Percentiles rank a stretch among this genome's conserved stretches.
Evolutionary conservation across 805 yeast genomes (phyloP).

Genomic region (Starmerella floris): DNA sequence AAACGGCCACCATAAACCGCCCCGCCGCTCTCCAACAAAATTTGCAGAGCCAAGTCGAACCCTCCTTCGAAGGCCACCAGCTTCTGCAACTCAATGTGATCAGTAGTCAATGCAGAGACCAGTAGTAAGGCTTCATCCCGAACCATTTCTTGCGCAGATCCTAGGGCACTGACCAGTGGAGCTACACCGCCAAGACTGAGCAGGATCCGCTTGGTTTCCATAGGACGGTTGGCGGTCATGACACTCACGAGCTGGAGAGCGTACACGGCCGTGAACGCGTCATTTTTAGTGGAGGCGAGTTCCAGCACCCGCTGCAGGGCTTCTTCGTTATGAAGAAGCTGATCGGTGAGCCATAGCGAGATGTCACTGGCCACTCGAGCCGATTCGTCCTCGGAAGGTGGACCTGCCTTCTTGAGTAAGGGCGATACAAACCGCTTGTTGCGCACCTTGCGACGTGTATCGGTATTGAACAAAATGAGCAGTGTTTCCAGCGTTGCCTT

Average conservation of each 20-base stretch:
- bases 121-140: slow-evolving; percentile 72
- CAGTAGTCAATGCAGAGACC: slow-evolving; percentile 68
- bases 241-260: slow-evolving; percentile 78
- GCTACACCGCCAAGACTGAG: slow-evolving; percentile 66
- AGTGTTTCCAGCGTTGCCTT: slow-evolving; percentile 78
- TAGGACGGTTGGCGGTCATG: slow-evolving; percentile 60
- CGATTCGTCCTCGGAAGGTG: slow-evolving; percentile 50
- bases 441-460: slow-evolving; percentile 16
- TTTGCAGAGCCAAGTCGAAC: slow-evolving; percentile 66
- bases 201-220: slow-evolving; percentile 58
- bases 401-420: slow-evolving; percentile 3
- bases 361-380: slow-evolving; percentile 52
- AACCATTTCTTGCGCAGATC: slow-evolving; percentile 65
- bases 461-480: slow-evolving; percentile 61
- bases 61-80: slow-evolving; percentile 89
- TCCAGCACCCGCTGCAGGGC: slow-evolving; percentile 39
- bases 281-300: slow-evolving; percentile 35
- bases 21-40: slow-evolving; percentile 79
- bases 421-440: slow-evolving; percentile 24
- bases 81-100: slow-evolving; percentile 77
- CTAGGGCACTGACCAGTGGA: slow-evolving; percentile 48
- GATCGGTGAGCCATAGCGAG: slow-evolving; percentile 91
- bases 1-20: slow-evolving; percentile 78
- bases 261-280: slow-evolving; percentile 69
- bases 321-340: slow-evolving; percentile 50